Base-by-base conservation (phyloP, 2,329 filamentous ascomycete genomes). In the Botrytis pseudocinerea region DNA sequence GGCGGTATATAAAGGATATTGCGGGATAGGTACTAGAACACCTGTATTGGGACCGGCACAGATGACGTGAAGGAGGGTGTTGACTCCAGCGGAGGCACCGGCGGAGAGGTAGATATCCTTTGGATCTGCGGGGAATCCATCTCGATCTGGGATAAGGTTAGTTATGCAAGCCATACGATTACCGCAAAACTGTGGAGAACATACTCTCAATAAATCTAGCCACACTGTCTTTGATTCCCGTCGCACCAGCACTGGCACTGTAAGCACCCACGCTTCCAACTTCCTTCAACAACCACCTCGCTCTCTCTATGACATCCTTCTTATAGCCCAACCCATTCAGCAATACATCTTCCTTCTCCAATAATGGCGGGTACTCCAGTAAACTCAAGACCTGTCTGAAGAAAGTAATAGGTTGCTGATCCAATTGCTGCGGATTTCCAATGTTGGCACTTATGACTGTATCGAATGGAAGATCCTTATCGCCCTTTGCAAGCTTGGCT, bases 371-470 rank as follows among this genome's bases (percentile, higher is more conserved):
- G 85, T 98, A 95, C 87, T 99, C 96, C 74, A 98, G 84, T 75
- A 99, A 83, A 84, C 94, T 97, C 80, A 96, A 88, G 42, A 99
- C 96, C 85, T 99, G 95, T 78, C 96, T 91, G 90, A 99, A 98
- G 87, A 98, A 99, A 78, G 96, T 99, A 80, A 99, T 95, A 80
- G 96, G 96, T 87, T 98, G 97, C 88, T 99, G 96, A 85, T 98
- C 96, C 76, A 99, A 90, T 85, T 99, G 96, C 84, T 99, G 96
- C 6, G 96, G 96, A 86, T 99, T 99, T 81, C 96, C 96, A 81
- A 99, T 99, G 85, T 99, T 99, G 84, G 96, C 96, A 76, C 93
- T 95, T 85, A 99, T 95, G 83, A 99, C 91, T 74, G 94, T 88
- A 79, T 93, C 87, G 83, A 99, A 99, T 66, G 96, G 95, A 69